These are phyloP conservation scores for Cladosporium cucumerinum DNA, from an alignment of 2,329 filamentous ascomycete species.

Conservation along the genomic window DNA sequence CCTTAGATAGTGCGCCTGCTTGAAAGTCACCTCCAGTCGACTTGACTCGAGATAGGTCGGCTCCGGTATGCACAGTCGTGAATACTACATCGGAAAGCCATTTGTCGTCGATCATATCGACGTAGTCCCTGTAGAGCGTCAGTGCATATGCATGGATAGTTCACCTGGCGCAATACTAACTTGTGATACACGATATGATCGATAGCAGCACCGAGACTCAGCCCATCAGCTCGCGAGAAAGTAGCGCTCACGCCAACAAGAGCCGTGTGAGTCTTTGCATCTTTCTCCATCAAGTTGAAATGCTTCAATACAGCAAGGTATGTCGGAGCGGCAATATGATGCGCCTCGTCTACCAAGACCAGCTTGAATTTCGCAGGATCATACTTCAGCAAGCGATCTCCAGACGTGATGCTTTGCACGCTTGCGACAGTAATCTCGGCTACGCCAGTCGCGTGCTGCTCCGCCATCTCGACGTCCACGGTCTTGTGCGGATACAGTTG, in stretches of 20 bases:
- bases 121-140: slow-evolving; percentile 53
- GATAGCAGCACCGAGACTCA: slow-evolving; percentile 77
- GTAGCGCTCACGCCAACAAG: slow-evolving; percentile 89
- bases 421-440: slow-evolving; percentile 95
- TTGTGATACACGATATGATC: slow-evolving; percentile 97
- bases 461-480: slow-evolving; percentile 91
- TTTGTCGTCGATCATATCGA: slow-evolving; percentile 80
- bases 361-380: slow-evolving; percentile 79
- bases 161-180: slow-evolving; percentile 38
- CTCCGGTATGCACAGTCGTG: slow-evolving; percentile 82
- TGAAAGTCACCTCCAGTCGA: slow-evolving; percentile 78
- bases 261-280: slow-evolving; percentile 42
- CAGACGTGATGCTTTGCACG: slow-evolving; percentile 76
- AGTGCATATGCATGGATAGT: slow-evolving; percentile 37
- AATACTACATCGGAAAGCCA: slow-evolving; percentile 93
- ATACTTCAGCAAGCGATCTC: slow-evolving; percentile 76
- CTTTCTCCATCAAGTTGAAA: slow-evolving; percentile 66
- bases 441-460: slow-evolving; percentile 66
- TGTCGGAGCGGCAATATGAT: slow-evolving; percentile 84
- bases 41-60: slow-evolving; percentile 64
- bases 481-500: slow-evolving; percentile 74
- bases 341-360: slow-evolving; percentile 89
- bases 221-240: slow-evolving; percentile 75
- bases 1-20: slow-evolving; percentile 69
- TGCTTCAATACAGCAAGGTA: slow-evolving; percentile 75